phyloP scores from a whole-genome alignment of 2,329 filamentous ascomycete genomes.

The Exophiala dermatitidis region DNA sequence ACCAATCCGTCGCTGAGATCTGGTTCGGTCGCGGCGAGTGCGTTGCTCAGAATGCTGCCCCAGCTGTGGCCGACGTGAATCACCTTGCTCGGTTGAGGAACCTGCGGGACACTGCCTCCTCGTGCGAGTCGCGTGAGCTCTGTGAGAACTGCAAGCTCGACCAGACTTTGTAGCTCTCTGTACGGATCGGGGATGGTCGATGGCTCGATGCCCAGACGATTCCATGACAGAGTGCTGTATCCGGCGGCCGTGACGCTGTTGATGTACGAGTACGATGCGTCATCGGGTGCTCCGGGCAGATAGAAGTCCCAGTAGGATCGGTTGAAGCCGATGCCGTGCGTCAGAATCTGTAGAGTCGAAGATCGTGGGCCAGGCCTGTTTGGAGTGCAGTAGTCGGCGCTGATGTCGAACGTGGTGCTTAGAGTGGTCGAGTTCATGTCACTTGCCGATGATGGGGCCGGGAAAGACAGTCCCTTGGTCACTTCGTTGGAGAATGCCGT shows the following conservation, averaged over 20 bases:
- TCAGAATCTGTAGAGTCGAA: conserved; percentile 18
- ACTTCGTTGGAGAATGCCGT: conserved; percentile 45
- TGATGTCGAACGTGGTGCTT: conserved; percentile 68
- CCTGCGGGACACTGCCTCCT: conserved; percentile 22
- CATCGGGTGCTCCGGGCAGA: conserved; percentile 11
- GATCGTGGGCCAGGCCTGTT: conserved; percentile 8
- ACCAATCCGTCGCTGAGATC: conserved; percentile 34
- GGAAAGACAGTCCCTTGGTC: conserved; percentile 80
- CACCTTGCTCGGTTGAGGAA: conserved; percentile 31
- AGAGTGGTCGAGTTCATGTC: conserved; percentile 72
- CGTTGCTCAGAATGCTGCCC: conserved; percentile 32
- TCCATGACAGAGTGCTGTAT: conserved; percentile 38
- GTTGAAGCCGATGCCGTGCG: conserved; percentile 22
- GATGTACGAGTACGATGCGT: conserved; percentile 19
- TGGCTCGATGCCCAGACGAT: conserved; percentile 35
- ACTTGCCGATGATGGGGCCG: conserved; percentile 54
- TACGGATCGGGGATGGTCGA: conserved; percentile 37
- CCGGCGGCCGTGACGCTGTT: conserved; percentile 27
- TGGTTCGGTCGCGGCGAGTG: conserved; percentile 31
- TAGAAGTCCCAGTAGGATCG: conserved; percentile 24
- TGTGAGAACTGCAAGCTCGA: conserved; percentile 36
- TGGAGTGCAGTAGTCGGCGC: conserved; percentile 37
- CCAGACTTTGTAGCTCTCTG: conserved; percentile 34
- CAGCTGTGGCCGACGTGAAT: conserved; percentile 36
- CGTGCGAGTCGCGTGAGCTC: conserved; percentile 30